These are phyloP conservation scores for Boeremia lycopersici DNA, from an alignment of 2,329 filamentous ascomycete species.

Conservation along the genomic window DNA sequence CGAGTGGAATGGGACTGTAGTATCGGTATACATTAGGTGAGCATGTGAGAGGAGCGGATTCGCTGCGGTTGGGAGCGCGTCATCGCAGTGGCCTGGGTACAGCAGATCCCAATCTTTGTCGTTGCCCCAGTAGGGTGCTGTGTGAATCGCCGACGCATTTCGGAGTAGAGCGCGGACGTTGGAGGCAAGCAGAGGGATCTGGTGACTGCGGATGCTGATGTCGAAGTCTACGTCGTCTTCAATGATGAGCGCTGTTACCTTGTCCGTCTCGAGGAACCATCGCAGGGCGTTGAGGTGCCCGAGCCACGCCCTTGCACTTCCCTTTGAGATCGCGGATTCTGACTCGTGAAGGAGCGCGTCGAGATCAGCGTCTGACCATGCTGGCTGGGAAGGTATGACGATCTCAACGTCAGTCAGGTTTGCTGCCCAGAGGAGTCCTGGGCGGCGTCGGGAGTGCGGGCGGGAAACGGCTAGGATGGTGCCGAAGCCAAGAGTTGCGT, in stretches of 20 bases:
- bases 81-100: conserved; percentile 51
- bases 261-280: conserved; percentile 20
- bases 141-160: background rate
- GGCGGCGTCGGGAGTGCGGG: conserved; percentile 40
- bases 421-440: conserved; percentile 45
- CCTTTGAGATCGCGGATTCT: background rate
- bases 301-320: background rate
- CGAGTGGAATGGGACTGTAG: background rate
- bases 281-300: background rate
- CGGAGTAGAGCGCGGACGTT: background rate
- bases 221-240: conserved; percentile 40
- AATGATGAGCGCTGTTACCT: conserved; percentile 35
- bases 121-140: background rate
- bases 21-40: background rate
- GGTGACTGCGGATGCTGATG: conserved; percentile 23
- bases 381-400: conserved; percentile 46
- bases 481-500: conserved; percentile 38
- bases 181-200: conserved; percentile 26
- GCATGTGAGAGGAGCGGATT: background rate
- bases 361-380: conserved; percentile 47
- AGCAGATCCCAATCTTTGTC: conserved; percentile 44
- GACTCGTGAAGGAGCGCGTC: conserved; percentile 20
- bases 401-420: conserved; percentile 49
- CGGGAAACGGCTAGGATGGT: conserved; percentile 49
- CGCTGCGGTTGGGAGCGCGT: conserved; percentile 34